Conservation (phyloP, 1,284 basidiomycete genomes). For the Austroboletus niveus region DNA sequence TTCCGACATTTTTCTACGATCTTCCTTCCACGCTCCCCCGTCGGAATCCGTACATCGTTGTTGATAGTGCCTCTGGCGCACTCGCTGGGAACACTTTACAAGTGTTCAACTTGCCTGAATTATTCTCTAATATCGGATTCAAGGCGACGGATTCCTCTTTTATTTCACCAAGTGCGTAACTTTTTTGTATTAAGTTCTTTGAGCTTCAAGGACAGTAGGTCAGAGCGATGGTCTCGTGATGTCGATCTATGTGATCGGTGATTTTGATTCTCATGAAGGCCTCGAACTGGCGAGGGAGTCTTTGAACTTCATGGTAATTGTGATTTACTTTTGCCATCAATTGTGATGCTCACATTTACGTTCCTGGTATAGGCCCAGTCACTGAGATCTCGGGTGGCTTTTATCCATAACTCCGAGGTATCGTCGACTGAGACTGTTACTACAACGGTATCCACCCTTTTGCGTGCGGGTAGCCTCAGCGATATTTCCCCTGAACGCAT, state of each 20-base stretch:
- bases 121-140: slow-evolving; percentile 23
- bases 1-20: slow-evolving; percentile 87
- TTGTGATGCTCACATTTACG: slow-evolving; percentile 5
- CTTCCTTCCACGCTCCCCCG: slow-evolving; percentile 68
- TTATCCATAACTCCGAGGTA: slow-evolving; percentile 60
- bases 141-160: slow-evolving; percentile 17
- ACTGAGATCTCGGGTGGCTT: slow-evolving; percentile 52
- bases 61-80: slow-evolving; percentile 31
- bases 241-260: slow-evolving; percentile 73
- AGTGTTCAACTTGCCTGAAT: slow-evolving; percentile 27
- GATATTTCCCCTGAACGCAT: slow-evolving; percentile 15
- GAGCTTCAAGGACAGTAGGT: slow-evolving; percentile 15
- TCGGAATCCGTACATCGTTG: slow-evolving; percentile 72
- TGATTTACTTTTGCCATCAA: not conserved
- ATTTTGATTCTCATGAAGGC: slow-evolving; percentile 71
- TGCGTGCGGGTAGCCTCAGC: slow-evolving; percentile 10
- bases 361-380: slow-evolving; percentile 37
- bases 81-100: slow-evolving; percentile 10
- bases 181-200: not conserved
- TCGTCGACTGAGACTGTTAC: slow-evolving; percentile 12
- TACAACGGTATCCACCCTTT: slow-evolving; percentile 16
- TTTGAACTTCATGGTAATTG: slow-evolving; percentile 61
- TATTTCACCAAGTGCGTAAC: slow-evolving; percentile 24
- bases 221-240: slow-evolving; percentile 39
- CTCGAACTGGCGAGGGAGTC: slow-evolving; percentile 57